Conservation (phyloP, 352 stramenopile species). For the Globisporangium megalacanthum region DNA sequence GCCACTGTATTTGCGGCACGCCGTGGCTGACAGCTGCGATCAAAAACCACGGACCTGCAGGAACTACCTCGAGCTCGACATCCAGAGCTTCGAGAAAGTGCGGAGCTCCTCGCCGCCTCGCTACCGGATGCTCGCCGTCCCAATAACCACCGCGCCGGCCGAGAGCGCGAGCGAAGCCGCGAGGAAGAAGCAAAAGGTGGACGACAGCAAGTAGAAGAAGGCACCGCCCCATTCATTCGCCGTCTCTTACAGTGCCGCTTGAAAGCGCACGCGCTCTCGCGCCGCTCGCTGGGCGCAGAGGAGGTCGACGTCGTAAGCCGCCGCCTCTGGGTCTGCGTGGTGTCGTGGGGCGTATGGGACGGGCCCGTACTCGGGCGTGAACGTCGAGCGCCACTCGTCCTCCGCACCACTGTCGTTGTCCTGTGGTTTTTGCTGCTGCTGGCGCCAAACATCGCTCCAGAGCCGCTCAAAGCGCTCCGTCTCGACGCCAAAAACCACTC, state of each 20-base stretch:
- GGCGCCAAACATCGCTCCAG: constrained; percentile 41
- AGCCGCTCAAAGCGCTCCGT: constrained; percentile 48
- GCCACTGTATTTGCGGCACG: not conserved
- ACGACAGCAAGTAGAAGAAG: constrained; percentile 11
- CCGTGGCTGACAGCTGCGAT: not conserved
- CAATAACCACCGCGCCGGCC: not conserved
- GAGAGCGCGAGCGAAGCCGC: constrained; percentile 9
- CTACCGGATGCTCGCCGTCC: constrained; percentile 20
- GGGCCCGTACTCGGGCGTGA: constrained; percentile 72
- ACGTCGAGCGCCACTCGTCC: constrained; percentile 30
- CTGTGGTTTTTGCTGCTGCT: constrained; percentile 19
- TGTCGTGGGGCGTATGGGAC: constrained; percentile 50
- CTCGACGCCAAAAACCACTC: constrained; percentile 19
- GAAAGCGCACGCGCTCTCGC: constrained; percentile 30
- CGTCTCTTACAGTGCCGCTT: not conserved
- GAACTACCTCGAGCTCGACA: constrained; percentile 29
- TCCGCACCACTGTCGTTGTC: not conserved
- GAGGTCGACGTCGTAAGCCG: constrained; percentile 48
- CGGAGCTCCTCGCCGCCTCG: constrained; percentile 14
- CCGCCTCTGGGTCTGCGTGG: constrained; percentile 16
- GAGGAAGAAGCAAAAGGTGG: constrained; percentile 24
- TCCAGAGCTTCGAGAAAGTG: constrained; percentile 27
- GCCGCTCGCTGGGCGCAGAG: constrained; percentile 34
- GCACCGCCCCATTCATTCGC: too few relatives aligned
- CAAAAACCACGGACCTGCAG: constrained; percentile 3